Evolutionary conservation across 352 stramenopile species (phyloP).

Genomic region (Thalassiosira mediterranea): DNA sequence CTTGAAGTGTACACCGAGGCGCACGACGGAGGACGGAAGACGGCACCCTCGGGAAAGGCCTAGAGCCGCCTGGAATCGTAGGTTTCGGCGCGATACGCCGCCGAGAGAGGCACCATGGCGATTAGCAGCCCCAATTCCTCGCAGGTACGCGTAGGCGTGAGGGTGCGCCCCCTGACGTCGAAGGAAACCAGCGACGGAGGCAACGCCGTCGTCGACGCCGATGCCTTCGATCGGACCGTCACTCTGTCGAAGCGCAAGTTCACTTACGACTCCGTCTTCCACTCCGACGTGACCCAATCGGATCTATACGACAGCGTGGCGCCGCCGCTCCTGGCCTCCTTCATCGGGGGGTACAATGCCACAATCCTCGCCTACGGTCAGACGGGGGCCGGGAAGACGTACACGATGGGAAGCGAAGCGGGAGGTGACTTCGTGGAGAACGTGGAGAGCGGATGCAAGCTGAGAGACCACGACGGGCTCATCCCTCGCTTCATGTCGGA

Average conservation of each 20-base stretch:
- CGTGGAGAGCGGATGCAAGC: neutral
- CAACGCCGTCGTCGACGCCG: constrained; percentile 50
- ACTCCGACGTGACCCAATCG: constrained; percentile 52
- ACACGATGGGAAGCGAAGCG: constrained; percentile 90
- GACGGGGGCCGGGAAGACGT: constrained; percentile 88
- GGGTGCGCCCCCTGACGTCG: constrained; percentile 71
- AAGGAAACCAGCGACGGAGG: constrained; percentile 72
- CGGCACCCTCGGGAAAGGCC: too few relatives aligned
- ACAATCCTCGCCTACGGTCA: constrained; percentile 75
- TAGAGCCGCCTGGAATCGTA: too few relatives aligned
- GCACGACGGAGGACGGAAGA: too few relatives aligned
- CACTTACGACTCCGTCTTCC: constrained; percentile 80
- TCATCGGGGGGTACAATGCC: constrained; percentile 60
- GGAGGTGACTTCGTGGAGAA: neutral
- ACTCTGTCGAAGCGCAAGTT: constrained; percentile 67
- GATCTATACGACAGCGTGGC: constrained; percentile 69
- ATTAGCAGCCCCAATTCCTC: too few relatives aligned
- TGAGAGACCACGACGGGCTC: constrained; percentile 63
- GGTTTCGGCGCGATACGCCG: too few relatives aligned
- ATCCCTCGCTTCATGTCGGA: constrained; percentile 86
- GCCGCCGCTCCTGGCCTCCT: constrained; percentile 45
- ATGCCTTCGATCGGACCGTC: constrained; percentile 52
- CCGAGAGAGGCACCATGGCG: too few relatives aligned
- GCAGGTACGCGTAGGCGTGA: constrained; percentile 75
- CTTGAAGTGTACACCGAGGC: too few relatives aligned